Evolutionary conservation across 2,329 filamentous ascomycete species (phyloP).

Genomic region (Aspergillus uvarum): DNA sequence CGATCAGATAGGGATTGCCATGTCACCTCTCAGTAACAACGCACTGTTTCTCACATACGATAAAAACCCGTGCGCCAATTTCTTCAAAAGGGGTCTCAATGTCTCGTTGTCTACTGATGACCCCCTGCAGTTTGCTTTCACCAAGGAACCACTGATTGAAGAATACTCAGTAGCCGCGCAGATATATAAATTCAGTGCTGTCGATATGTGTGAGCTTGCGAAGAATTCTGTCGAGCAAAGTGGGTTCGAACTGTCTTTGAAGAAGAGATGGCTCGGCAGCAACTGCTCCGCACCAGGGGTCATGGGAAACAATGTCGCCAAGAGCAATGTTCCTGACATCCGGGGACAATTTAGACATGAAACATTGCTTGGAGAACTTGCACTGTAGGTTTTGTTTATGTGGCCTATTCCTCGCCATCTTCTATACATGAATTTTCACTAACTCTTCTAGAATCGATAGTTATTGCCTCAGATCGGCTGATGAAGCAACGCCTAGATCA

Average conservation of each 20-base stretch:
- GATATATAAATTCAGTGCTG: slow-evolving; percentile 94
- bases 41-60: slow-evolving; percentile 95
- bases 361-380: slow-evolving; percentile 77
- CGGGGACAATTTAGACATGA: slow-evolving; percentile 86
- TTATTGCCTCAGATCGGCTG: slow-evolving; percentile 18
- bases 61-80: slow-evolving; percentile 91
- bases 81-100: slow-evolving; percentile 92
- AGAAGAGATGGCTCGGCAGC: slow-evolving; percentile 85
- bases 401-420: not conserved
- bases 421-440: not conserved
- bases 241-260: slow-evolving; percentile 85
- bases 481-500: slow-evolving; percentile 28
- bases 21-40: slow-evolving; percentile 99
- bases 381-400: slow-evolving; percentile 61
- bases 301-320: slow-evolving; percentile 85
- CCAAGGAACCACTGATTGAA: slow-evolving; percentile 95
- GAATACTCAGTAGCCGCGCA: slow-evolving; percentile 97
- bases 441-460: slow-evolving; percentile 8
- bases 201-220: slow-evolving; percentile 97
- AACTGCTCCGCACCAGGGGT: slow-evolving; percentile 77
- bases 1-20: slow-evolving; percentile 96
- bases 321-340: slow-evolving; percentile 94
- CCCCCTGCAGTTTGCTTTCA: slow-evolving; percentile 95
- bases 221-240: slow-evolving; percentile 95
- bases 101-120: slow-evolving; percentile 96